Evolutionary conservation across 495 filamentous ascomycete species (phyloP).

Genomic region (Chlorociboria aeruginascens): DNA sequence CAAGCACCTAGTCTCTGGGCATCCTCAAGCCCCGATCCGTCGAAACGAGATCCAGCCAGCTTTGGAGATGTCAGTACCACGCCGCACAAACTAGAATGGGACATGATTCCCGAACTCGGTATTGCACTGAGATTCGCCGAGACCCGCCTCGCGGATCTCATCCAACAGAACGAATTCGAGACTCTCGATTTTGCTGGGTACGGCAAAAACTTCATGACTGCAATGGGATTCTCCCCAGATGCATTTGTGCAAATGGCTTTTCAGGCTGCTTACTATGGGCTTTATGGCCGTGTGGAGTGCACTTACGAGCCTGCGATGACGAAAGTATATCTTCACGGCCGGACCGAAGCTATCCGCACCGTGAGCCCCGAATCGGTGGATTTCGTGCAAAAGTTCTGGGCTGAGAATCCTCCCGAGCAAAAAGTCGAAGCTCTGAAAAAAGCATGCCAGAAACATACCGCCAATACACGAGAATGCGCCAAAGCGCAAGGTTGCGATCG

Average conservation of each 20-base stretch:
- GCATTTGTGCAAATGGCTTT: conserved; percentile 99
- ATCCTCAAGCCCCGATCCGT: conserved; percentile 79
- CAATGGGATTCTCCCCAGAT: conserved; percentile 92
- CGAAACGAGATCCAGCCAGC: conserved; percentile 83
- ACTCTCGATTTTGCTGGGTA: conserved; percentile 82
- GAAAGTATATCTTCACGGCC: conserved; percentile 81
- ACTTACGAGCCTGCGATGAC: conserved; percentile 99
- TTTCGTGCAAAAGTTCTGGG: conserved; percentile 93
- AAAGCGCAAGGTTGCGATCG: conserved; percentile 90
- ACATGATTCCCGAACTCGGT: conserved; percentile 84
- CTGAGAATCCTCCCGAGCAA: conserved; percentile 63
- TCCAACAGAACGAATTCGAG: conserved; percentile 92
- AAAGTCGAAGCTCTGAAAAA: conserved; percentile 79
- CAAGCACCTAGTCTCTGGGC: conserved; percentile 87
- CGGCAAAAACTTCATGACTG: conserved; percentile 96
- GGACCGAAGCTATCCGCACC: conserved; percentile 85
- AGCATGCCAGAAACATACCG: conserved; percentile 72
- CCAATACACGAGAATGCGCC: conserved; percentile 72
- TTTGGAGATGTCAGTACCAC: conserved; percentile 93
- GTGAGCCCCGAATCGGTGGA: conserved; percentile 71
- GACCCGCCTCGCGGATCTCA: conserved; percentile 85
- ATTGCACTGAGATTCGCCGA: conserved; percentile 92
- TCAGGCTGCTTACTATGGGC: conserved; percentile 95
- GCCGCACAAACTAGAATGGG: conserved; percentile 95
- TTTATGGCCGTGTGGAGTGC: conserved; percentile 88